Conservation (phyloP, 495 filamentous ascomycete genomes). For the Tuber indicum region DNA sequence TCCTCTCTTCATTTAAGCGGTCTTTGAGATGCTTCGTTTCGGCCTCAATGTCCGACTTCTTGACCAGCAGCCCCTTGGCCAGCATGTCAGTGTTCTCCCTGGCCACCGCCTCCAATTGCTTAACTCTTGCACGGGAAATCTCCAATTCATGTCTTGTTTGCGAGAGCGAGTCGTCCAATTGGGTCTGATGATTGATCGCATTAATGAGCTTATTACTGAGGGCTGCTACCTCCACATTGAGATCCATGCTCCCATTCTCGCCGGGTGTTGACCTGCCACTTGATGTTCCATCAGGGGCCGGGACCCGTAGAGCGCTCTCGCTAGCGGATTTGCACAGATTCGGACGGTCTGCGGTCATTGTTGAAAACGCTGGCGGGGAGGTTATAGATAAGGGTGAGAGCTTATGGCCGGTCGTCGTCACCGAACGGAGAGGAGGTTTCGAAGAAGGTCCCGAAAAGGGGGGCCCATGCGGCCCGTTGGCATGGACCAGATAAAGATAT, state of each 20-base stretch:
- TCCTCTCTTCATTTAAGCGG: slow-evolving; percentile 58
- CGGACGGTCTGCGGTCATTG: slow-evolving; percentile 35
- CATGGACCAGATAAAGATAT: slow-evolving; percentile 40
- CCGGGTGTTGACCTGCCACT: not conserved
- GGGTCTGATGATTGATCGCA: slow-evolving; percentile 95
- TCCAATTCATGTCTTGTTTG: slow-evolving; percentile 78
- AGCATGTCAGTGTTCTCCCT: slow-evolving; percentile 67
- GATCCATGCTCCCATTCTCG: slow-evolving; percentile 49
- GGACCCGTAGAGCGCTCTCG: slow-evolving; percentile 27
- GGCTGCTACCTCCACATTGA: slow-evolving; percentile 80
- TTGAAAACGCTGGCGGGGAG: slow-evolving; percentile 38
- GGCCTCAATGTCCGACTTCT: slow-evolving; percentile 59
- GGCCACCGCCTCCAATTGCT: slow-evolving; percentile 60
- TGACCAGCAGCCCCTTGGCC: slow-evolving; percentile 62
- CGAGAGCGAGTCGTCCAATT: slow-evolving; percentile 78
- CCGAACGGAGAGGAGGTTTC: slow-evolving; percentile 30
- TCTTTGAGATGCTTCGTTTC: slow-evolving; percentile 64
- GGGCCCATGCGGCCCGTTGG: slow-evolving; percentile 35
- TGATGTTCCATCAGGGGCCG: not conserved
- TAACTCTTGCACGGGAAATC: slow-evolving; percentile 59
- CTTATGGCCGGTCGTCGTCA: slow-evolving; percentile 30
- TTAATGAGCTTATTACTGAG: slow-evolving; percentile 93
- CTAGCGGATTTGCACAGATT: slow-evolving; percentile 26
- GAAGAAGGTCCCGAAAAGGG: slow-evolving; percentile 33
- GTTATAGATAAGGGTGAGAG: slow-evolving; percentile 21